phyloP scores from a whole-genome alignment of 495 filamentous ascomycete species.

The Stereocaulon alpinum region DNA sequence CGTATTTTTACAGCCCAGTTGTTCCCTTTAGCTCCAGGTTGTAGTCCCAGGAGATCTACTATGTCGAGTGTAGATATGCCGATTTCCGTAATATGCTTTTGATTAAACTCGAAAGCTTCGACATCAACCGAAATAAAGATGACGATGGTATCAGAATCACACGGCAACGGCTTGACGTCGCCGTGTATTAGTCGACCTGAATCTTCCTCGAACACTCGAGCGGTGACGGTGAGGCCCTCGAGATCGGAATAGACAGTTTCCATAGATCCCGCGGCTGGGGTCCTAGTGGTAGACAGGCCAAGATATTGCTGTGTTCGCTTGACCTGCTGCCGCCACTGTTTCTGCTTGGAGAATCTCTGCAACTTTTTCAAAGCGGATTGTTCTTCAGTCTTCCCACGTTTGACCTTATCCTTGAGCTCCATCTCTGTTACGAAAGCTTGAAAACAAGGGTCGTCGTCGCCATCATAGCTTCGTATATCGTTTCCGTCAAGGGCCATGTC shows the following conservation, averaged over 20 bases:
- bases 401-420: background rate
- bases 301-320: constrained; percentile 3
- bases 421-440: constrained; percentile 1
- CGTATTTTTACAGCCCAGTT: constrained; percentile 54
- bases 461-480: background rate
- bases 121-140: constrained; percentile 70
- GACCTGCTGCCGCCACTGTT: constrained; percentile 2
- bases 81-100: constrained; percentile 61
- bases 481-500: background rate
- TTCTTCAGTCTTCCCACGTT: background rate
- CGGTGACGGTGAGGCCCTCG: background rate
- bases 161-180: constrained; percentile 19
- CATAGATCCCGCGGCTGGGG: background rate
- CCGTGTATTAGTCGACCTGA: constrained; percentile 1
- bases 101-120: constrained; percentile 61
- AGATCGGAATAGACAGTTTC: background rate
- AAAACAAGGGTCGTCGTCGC: background rate
- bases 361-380: background rate
- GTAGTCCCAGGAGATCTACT: constrained; percentile 34
- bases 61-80: constrained; percentile 75
- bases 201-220: background rate
- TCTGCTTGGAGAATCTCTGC: constrained; percentile 1
- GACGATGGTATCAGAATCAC: constrained; percentile 39
- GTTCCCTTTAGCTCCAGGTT: constrained; percentile 46
- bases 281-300: background rate